Percentiles rank a stretch among this genome's conserved stretches.
These are phyloP conservation scores for Lepiota subincarnata DNA, from an alignment of 768 basidiomycete genomes.

Conservation along the genomic window DNA sequence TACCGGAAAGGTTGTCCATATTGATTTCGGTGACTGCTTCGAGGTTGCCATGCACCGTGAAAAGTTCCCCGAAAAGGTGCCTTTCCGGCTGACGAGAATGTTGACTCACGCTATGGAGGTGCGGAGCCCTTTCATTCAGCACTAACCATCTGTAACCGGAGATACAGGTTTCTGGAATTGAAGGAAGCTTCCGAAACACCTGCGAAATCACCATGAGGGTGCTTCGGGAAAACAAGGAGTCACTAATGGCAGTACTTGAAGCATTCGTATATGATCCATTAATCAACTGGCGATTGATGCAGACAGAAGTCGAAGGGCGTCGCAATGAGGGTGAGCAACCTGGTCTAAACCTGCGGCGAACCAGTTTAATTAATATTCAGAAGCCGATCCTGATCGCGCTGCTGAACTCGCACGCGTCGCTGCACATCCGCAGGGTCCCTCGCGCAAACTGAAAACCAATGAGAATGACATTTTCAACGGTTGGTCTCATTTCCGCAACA, in stretches of 20 bases:
- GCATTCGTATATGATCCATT: conserved; percentile 98
- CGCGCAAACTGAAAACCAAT: conserved; percentile 81
- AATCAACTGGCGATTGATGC: conserved; percentile 94
- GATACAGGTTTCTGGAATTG: conserved; percentile 88
- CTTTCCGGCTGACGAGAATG: conserved; percentile 98
- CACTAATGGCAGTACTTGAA: conserved; percentile 97
- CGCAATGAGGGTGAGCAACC: conserved; percentile 56
- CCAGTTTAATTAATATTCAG: conserved; percentile 34
- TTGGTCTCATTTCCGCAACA: conserved; percentile 25
- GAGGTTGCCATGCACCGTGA: conserved; percentile 97
- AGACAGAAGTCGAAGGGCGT: conserved; percentile 71
- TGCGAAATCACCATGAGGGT: conserved; percentile 99
- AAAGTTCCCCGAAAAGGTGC: conserved; percentile 98
- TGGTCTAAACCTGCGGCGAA: conserved; percentile 4
- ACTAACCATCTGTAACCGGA: conserved; percentile 8
- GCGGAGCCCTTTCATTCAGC: conserved; percentile 19
- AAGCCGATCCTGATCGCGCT: conserved; percentile 45
- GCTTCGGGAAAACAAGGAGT: conserved; percentile 94
- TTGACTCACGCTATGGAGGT: conserved; percentile 99
- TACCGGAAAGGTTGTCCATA: conserved; percentile 94
- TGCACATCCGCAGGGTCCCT: conserved; percentile 74
- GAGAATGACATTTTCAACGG: conserved; percentile 94
- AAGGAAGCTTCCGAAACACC: conserved; percentile 92
- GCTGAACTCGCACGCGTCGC: conserved; percentile 64
- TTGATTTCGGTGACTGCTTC: conserved; percentile 97